Conservation (phyloP, 2,329 filamentous ascomycete genomes). For the Colletotrichum truncatum region DNA sequence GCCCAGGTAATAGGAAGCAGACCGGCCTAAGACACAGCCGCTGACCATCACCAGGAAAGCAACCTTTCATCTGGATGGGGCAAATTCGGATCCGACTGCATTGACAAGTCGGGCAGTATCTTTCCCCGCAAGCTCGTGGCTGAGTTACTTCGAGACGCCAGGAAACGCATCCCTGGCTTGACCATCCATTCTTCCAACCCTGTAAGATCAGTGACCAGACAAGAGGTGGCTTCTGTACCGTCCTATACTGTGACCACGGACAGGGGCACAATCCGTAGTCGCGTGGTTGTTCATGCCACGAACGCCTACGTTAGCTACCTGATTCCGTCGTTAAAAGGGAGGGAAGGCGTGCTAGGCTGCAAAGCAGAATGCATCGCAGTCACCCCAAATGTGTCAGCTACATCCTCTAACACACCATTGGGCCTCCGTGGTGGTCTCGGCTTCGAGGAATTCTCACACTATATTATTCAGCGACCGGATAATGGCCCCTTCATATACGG, state of each 20-base stretch:
- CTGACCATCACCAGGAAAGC: no score
- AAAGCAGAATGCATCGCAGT: neutral
- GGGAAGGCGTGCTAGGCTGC: neutral
- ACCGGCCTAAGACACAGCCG: no score
- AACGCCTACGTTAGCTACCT: slow-evolving; percentile 55
- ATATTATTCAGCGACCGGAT: neutral
- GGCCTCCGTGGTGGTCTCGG: neutral
- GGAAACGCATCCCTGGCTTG: no score
- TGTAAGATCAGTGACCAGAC: no score
- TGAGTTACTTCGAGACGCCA: no score
- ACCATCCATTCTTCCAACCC: no score
- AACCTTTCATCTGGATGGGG: no score
- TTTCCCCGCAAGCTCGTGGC: no score
- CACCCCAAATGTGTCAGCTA: neutral
- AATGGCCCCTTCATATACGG: neutral
- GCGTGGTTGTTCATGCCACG: slow-evolving; percentile 65
- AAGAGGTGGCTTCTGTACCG: no score
- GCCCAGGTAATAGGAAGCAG: neutral
- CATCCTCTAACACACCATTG: no score
- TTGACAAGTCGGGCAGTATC: no score
- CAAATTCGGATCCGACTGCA: no score
- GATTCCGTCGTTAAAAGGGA: neutral
- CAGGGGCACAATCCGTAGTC: slow-evolving; percentile 52
- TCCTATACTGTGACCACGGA: slow-evolving; percentile 54
- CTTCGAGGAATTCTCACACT: neutral